Base-by-base conservation (phyloP, 805 yeast genomes). In the Candida insectalens region DNA sequence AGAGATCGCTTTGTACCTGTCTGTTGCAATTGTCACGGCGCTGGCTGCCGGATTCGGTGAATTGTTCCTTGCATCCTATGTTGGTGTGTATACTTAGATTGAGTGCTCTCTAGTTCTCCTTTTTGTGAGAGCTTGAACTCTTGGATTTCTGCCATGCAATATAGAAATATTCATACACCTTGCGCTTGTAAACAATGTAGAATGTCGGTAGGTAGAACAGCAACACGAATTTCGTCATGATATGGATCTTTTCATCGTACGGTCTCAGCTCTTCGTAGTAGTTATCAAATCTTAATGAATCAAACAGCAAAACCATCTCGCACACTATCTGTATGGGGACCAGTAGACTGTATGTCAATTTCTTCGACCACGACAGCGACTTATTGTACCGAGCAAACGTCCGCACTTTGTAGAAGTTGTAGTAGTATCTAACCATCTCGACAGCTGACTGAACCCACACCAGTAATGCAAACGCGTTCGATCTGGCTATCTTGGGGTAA, bases 11-110 rank as follows among this genome's bases (percentile, higher is more conserved):
- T 6, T 16, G 7, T 52, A 52, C 27, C 19, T 36, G 4, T 5
- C 44, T 5, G 17, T 46, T 7, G 51, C 57, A 3, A 30, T 33
- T 1, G 15, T 45, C 14, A 42, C 49, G 1, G 36, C 57, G 1
- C 27, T 53, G 13, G 37, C 48, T 1, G 34, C 46, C 13, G 54
- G 50, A 2, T 56, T 56, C 37, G 55, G 61, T 3, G 36, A 46
- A 6, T 30, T 53, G 17, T 53, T 51, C 14, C 33, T 53, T 9
- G 44, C 60, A 19, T 54, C 57, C 9, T 38, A 39, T 22, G 49
- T 53, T 29, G 62, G 61, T 7, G 57, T 56, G 8, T 53, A 52
- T 30, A 39, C 59, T 17, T 55, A 27, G 14, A 9, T n/a, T 18
- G 7, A 9, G 30, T 10, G 20, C 9, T 14, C 13, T 26, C 12